Percentiles rank a stretch among this genome's conserved stretches.
These are phyloP conservation scores for Penicillium sp. DNA, from an alignment of 2,329 filamentous ascomycete species.

Conservation along the genomic window DNA sequence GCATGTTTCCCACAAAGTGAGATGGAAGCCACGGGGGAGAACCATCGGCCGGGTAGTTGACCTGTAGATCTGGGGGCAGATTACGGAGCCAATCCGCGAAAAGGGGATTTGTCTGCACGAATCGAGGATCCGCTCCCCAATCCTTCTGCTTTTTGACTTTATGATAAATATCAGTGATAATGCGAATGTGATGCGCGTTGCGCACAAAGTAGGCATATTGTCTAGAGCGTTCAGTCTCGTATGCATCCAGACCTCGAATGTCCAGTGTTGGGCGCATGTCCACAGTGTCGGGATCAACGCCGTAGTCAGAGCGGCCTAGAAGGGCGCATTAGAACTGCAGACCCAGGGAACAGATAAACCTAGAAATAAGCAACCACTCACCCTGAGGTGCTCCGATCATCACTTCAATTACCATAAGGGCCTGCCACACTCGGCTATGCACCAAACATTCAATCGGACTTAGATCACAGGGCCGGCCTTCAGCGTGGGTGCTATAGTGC, in stretches of 20 bases:
- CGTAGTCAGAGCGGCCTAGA: constrained; percentile 71
- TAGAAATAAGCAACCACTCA: constrained; percentile 39
- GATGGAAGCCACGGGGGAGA: constrained; percentile 80
- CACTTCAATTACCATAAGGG: constrained; percentile 77
- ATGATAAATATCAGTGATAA: constrained; percentile 71
- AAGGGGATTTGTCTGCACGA: constrained; percentile 73
- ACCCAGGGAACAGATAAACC: neutral
- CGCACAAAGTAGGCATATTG: constrained; percentile 81
- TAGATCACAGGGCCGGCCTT: constrained; percentile 67
- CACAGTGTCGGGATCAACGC: constrained; percentile 70
- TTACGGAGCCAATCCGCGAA: constrained; percentile 73
- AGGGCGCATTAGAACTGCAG: constrained; percentile 17
- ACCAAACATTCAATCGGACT: constrained; percentile 72
- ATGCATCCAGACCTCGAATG: constrained; percentile 65
- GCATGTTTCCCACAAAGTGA: constrained; percentile 83
- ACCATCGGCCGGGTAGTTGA: constrained; percentile 74
- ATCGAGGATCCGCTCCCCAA: constrained; percentile 82
- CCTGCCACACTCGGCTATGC: constrained; percentile 87
- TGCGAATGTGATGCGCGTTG: constrained; percentile 72
- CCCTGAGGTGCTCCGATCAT: constrained; percentile 95
- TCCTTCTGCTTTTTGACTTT: constrained; percentile 73
- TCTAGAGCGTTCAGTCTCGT: constrained; percentile 73
- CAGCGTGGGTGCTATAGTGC: constrained; percentile 74
- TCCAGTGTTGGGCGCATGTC: constrained; percentile 67
- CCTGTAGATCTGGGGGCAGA: constrained; percentile 72